Conservation (phyloP, 2,329 filamentous ascomycete genomes). For the Nakataea oryzae region DNA sequence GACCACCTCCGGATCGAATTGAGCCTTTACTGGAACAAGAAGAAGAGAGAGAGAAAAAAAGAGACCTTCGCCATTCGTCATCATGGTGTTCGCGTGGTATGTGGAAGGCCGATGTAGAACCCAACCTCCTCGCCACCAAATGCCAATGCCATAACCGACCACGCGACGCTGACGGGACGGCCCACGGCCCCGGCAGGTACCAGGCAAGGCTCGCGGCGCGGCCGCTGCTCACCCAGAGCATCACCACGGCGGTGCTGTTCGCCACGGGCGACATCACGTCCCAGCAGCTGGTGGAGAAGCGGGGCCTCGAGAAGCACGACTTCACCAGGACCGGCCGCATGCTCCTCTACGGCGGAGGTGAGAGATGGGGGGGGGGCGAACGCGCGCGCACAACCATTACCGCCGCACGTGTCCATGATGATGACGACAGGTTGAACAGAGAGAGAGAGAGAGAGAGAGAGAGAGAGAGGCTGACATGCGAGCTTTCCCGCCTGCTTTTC, state of each 20-base stretch:
- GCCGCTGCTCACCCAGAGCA: slow-evolving; percentile 80
- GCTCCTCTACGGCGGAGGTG: slow-evolving; percentile 69
- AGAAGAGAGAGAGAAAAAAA: not conserved
- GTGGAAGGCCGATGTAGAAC: not conserved
- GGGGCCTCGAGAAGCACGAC: slow-evolving; percentile 68
- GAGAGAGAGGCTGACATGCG: not conserved
- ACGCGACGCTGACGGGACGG: not conserved
- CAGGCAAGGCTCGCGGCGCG: slow-evolving; percentile 69
- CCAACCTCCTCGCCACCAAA: no score
- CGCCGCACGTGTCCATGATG: no score
- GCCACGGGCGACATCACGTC: slow-evolving; percentile 84
- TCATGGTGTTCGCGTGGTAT: slow-evolving; percentile 1
- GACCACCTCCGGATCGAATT: not conserved
- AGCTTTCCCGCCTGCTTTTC: slow-evolving; percentile 3
- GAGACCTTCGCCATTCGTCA: not conserved
- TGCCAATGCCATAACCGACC: not conserved
- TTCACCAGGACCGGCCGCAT: slow-evolving; percentile 63
- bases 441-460: slow-evolving; percentile 19
- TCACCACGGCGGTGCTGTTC: slow-evolving; percentile 87
- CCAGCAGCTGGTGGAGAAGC: slow-evolving; percentile 82
- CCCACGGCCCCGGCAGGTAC: slow-evolving; percentile 56
- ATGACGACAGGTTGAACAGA: no score
- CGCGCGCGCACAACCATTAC: no score
- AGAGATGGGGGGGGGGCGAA: slow-evolving; percentile 22
- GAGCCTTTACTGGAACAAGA: not conserved